phyloP scores from a whole-genome alignment of 2,329 filamentous ascomycete species.

The Alternaria viburni region DNA sequence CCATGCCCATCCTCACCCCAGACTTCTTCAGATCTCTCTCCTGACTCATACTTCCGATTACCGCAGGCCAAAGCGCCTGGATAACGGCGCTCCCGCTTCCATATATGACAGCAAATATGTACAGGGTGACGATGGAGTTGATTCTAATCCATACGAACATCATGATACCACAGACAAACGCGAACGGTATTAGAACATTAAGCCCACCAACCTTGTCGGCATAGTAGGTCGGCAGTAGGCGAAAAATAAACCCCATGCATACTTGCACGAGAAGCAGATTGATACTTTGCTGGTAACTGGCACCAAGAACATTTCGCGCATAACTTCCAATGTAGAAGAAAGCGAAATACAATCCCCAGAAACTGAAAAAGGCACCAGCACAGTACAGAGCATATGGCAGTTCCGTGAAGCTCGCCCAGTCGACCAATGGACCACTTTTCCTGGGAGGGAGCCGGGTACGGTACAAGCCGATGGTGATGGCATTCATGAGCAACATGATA shows the following conservation, averaged over 20 bases:
- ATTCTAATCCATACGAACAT: conserved; percentile 45
- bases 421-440: conserved; percentile 50
- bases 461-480: conserved; percentile 44
- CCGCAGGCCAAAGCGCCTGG: conserved; percentile 39
- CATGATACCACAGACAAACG: conserved; percentile 55
- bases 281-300: conserved; percentile 59
- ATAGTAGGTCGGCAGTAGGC: conserved; percentile 54
- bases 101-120: conserved; percentile 41
- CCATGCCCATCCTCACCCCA: conserved; percentile 47
- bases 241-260: conserved; percentile 58
- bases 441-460: conserved; percentile 49
- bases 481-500: conserved; percentile 57
- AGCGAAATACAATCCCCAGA: conserved; percentile 51
- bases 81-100: conserved; percentile 38
- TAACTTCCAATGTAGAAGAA: conserved; percentile 55
- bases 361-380: conserved; percentile 44
- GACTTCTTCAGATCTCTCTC: conserved; percentile 40
- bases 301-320: conserved; percentile 53
- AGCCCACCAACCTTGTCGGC: conserved; percentile 52
- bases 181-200: conserved; percentile 56
- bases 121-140: conserved; percentile 30
- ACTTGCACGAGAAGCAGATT: conserved; percentile 62
- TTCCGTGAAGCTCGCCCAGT: conserved; percentile 52
- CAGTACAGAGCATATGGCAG: conserved; percentile 48
- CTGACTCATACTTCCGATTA: conserved; percentile 41